phyloP scores from a whole-genome alignment of 1,139 yeast genomes.

The Sugiyamaella japonica region DNA sequence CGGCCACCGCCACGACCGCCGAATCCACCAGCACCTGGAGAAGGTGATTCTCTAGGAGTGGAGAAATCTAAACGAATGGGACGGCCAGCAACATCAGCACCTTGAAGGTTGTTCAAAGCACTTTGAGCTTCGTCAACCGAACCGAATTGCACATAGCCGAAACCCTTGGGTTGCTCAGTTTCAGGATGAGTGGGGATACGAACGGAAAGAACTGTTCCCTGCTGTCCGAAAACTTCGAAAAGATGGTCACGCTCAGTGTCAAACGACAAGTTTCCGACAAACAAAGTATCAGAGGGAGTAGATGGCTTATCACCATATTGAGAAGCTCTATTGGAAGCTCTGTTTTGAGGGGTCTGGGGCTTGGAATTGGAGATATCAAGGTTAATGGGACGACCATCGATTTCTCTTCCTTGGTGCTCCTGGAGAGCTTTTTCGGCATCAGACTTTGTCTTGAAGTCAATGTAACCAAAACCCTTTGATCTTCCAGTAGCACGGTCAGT shows the following conservation, averaged over 20 bases:
- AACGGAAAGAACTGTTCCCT: conserved; percentile 81
- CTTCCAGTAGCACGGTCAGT: conserved; percentile 90
- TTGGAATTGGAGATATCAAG: conserved; percentile 87
- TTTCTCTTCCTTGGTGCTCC: conserved; percentile 87
- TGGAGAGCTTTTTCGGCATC: conserved; percentile 86
- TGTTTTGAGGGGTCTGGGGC: conserved; percentile 55
- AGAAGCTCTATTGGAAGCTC: conserved; percentile 72
- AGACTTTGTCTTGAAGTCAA: conserved; percentile 77
- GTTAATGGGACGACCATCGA: conserved; percentile 96
- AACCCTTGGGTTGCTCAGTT: conserved; percentile 98
- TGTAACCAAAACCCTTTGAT: conserved; percentile 98
- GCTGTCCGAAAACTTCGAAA: conserved; percentile 67
- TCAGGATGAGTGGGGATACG: conserved; percentile 98
- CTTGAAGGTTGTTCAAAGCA: conserved; percentile 85
- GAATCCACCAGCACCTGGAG: conserved; percentile 47
- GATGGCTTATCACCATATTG: conserved; percentile 88
- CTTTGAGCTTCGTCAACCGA: conserved; percentile 86
- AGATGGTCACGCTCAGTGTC: conserved; percentile 78
- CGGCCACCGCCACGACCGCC: conserved; percentile 45
- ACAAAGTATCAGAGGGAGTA: conserved; percentile 90
- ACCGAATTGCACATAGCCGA: conserved; percentile 93
- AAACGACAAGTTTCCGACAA: conserved; percentile 94
- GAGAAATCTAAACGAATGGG: conserved; percentile 94
- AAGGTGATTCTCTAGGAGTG: conserved; percentile 71
- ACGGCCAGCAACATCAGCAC: conserved; percentile 87